These are phyloP conservation scores for Tricholoma sp. DNA, from an alignment of 768 basidiomycete genomes.

Conservation along the genomic window DNA sequence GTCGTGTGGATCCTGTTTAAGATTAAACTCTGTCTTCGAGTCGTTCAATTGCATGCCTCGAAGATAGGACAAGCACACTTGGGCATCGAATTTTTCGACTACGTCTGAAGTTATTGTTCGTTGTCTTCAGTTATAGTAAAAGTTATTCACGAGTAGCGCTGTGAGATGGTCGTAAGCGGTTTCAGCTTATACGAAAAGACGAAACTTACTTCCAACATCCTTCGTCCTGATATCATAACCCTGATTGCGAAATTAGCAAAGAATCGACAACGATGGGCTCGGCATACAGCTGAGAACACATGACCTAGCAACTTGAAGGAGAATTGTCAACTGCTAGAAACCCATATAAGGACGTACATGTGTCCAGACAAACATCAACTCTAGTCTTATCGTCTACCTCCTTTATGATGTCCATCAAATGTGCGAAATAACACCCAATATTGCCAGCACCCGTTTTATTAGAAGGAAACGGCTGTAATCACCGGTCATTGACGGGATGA, in stretches of 20 bases:
- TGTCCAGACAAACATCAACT: constrained; percentile 83
- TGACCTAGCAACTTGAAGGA: constrained; percentile 55
- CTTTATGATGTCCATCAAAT: constrained; percentile 65
- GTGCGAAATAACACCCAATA: constrained; percentile 65
- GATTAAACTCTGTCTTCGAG: constrained; percentile 58
- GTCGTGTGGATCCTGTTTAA: constrained; percentile 76
- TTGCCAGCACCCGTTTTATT: constrained; percentile 74
- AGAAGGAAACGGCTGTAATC: background rate
- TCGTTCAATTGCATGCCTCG: constrained; percentile 86
- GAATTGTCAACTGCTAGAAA: background rate
- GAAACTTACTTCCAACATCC: constrained; percentile 63
- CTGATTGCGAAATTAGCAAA: constrained; percentile 25
- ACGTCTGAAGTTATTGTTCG: background rate
- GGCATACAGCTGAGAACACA: constrained; percentile 68
- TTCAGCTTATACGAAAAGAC: background rate
- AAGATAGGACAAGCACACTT: constrained; percentile 69
- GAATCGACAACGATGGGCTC: background rate
- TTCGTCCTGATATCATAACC: constrained; percentile 79
- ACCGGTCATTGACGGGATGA: background rate
- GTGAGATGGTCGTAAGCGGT: background rate
- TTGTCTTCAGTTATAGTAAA: background rate
- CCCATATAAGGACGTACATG: constrained; percentile 43
- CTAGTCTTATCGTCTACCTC: constrained; percentile 67
- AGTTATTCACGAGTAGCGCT: constrained; percentile 21
- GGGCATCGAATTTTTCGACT: constrained; percentile 64